Evolutionary conservation across 129 eudicot species (phyloP), one percentile per base, ranked within the genome.

Genomic region (Gnaphalium uliginosum): DNA sequence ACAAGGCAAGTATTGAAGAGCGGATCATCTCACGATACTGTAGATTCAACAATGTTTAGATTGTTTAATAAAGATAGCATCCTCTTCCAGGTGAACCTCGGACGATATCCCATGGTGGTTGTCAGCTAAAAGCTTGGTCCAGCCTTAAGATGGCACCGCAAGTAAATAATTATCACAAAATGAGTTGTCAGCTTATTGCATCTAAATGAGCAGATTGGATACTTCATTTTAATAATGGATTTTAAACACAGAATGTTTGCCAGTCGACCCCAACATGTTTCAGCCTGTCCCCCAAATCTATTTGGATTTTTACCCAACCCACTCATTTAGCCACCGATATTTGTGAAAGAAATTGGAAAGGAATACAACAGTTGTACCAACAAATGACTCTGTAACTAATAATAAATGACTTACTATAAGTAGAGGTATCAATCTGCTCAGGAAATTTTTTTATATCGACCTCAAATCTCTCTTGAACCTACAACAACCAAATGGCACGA

Each of bases 401-500:
- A 46, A 35, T 46, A 57, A 35, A 56, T 2, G 21, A 86, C 96
- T 74, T 89, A 89, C 96, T 92, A 68, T 92, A 92, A 22, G 96
- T 89, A 21, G 98, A 89, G 29, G 98, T 89, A 74, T 92, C 98
- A 27, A 92, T 89, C 89, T 92, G 98, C 88, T 92, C 98, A 18
- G 98, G 98, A 79, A 92, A 92, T 84, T 88, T 96, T 69, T 92
- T 92, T 19, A 92, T 92, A 83, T 92, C 98, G 37, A 92, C 98
- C 83, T 92, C 98, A 72, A 92, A 92, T 81, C 96, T 86, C 88
- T 89, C 98, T 79, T 92, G 98, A 86, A 92, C 98, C 98, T 92
- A 84, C 39, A 46, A 14, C n/a, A 77, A 60, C 68, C 64, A 57
- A 76, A 71, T 5, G 9, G 23, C 21, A 80, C 3, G 10, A 67